Conservation (phyloP, 345 rosid species). For the Passiflora organensis region DNA sequence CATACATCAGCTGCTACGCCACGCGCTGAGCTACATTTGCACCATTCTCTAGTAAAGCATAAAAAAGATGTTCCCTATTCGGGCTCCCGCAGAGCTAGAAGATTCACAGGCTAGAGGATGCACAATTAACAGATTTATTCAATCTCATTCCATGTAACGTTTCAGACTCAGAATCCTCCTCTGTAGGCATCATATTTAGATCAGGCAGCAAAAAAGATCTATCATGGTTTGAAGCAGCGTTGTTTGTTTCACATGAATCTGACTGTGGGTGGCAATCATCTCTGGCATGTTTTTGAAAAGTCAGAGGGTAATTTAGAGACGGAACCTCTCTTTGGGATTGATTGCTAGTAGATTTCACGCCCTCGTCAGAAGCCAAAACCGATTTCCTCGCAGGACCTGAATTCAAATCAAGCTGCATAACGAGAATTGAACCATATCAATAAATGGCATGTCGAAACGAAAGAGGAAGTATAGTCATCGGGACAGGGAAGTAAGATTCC, state of each 20-base stretch:
- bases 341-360: slow-evolving; percentile 5
- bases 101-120: not conserved
- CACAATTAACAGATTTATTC: slow-evolving; percentile 6
- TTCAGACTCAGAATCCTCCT: slow-evolving; percentile 39
- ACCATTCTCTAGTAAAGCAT: not conserved
- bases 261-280: slow-evolving; percentile 10
- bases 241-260: slow-evolving; percentile 22
- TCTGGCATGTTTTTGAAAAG: not conserved
- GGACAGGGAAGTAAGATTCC: not conserved
- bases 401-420: slow-evolving; percentile 48
- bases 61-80: not conserved
- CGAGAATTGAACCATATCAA: not conserved
- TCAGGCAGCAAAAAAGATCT: slow-evolving; percentile 53
- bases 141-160: slow-evolving; percentile 34
- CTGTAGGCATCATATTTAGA: slow-evolving; percentile 57
- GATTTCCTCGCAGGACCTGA: slow-evolving; percentile 8
- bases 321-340: slow-evolving; percentile 11
- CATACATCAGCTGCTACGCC: slow-evolving; percentile 10
- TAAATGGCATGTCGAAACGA: not conserved
- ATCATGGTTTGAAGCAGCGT: slow-evolving; percentile 17
- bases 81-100: not conserved
- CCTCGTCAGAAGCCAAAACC: slow-evolving; percentile 8
- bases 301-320: slow-evolving; percentile 8
- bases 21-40: not conserved
- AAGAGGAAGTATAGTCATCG: too few relatives aligned